These are phyloP conservation scores for Rhinocladiella mackenziei DNA, from an alignment of 2,329 filamentous ascomycete genomes.

Conservation along the genomic window DNA sequence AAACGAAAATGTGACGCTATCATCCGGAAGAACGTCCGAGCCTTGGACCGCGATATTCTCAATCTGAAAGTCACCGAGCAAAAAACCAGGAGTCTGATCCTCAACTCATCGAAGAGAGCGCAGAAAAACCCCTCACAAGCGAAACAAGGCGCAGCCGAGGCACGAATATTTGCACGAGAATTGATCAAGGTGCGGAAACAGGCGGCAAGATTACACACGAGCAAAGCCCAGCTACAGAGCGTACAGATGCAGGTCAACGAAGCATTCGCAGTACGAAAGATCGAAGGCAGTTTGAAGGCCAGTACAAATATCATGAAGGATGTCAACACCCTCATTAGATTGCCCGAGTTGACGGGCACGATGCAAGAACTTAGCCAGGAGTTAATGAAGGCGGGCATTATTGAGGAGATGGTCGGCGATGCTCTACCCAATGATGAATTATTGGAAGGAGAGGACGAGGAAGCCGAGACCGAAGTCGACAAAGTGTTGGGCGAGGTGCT, in stretches of 20 bases:
- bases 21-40: constrained; percentile 83
- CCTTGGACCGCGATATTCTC: constrained; percentile 87
- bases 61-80: constrained; percentile 72
- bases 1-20: constrained; percentile 92
- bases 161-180: constrained; percentile 82
- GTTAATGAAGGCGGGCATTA: constrained; percentile 89
- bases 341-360: constrained; percentile 82
- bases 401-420: constrained; percentile 95
- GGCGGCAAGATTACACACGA: constrained; percentile 69
- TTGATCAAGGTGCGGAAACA: constrained; percentile 78
- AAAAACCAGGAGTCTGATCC: constrained; percentile 80
- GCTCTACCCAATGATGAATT: constrained; percentile 70
- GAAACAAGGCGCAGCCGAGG: constrained; percentile 74
- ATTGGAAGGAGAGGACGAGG: constrained; percentile 66
- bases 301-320: constrained; percentile 95
- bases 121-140: constrained; percentile 74
- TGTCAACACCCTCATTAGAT: constrained; percentile 76
- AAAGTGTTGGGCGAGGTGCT: constrained; percentile 89
- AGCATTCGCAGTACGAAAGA: constrained; percentile 91
- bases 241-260: constrained; percentile 98
- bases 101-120: constrained; percentile 74
- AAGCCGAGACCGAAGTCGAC: constrained; percentile 82
- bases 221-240: constrained; percentile 84
- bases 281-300: constrained; percentile 83
- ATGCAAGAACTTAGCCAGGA: constrained; percentile 86